A percentile compares a stretch with the other conserved stretches of the same genome.
phyloP scores from a whole-genome alignment of 1,139 yeast genomes.

The Spathaspora jeffriesii region DNA sequence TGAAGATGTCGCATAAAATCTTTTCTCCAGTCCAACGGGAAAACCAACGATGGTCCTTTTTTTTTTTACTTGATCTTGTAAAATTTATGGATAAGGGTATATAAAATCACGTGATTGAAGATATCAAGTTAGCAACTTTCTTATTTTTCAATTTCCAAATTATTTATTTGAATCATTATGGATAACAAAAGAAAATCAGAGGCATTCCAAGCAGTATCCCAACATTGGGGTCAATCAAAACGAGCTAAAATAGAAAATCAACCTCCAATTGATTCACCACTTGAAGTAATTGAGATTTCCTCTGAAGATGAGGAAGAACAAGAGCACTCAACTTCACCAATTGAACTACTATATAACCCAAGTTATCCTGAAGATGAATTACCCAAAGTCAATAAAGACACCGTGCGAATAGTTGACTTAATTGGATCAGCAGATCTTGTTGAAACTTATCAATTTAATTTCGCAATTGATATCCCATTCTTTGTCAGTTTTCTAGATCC shows the following conservation, averaged over 20 bases:
- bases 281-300: constrained; percentile 8
- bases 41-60: too few relatives aligned
- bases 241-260: neutral
- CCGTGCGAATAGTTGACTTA: constrained; percentile 24
- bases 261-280: neutral
- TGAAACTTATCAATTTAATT: constrained; percentile 52
- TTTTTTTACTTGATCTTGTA: too few relatives aligned
- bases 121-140: too few relatives aligned
- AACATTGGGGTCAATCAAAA: constrained; percentile 12
- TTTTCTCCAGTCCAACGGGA: too few relatives aligned
- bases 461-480: constrained; percentile 43
- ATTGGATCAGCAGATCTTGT: constrained; percentile 31
- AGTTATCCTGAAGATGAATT: constrained; percentile 15
- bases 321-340: constrained; percentile 17
- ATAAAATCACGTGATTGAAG: too few relatives aligned
- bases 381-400: constrained; percentile 21
- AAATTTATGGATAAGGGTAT: too few relatives aligned
- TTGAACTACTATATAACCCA: constrained; percentile 27
- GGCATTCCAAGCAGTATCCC: constrained; percentile 12
- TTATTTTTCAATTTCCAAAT: too few relatives aligned
- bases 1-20: too few relatives aligned
- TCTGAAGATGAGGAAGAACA: constrained; percentile 7
- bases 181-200: constrained; percentile 10
- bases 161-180: constrained; percentile 5
- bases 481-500: constrained; percentile 35